phyloP scores from a whole-genome alignment of 305 asterid species.

The Fraxinus paxiana region DNA sequence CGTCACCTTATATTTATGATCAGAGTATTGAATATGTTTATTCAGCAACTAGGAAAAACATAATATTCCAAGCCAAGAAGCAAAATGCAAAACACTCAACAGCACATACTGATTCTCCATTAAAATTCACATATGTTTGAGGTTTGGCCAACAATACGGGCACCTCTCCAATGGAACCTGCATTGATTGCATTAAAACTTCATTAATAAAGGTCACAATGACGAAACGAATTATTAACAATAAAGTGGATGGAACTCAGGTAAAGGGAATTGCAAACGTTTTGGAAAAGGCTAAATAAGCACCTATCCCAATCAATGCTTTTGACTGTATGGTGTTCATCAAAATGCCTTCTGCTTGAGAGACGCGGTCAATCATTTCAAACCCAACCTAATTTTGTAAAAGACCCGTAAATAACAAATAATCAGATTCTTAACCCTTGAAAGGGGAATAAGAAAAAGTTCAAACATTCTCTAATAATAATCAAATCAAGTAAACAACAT shows the following conservation, averaged over 20 bases:
- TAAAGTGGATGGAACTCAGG: not conserved
- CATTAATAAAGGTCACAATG: not conserved
- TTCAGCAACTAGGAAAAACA: too few species aligned
- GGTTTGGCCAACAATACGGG: slow-evolving; percentile 86
- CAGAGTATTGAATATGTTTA: too few species aligned
- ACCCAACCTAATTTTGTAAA: slow-evolving; percentile 60
- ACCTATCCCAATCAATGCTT: slow-evolving; percentile 90
- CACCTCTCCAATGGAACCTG: slow-evolving; percentile 88
- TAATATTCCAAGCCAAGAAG: not conserved
- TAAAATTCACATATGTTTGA: slow-evolving; percentile 88
- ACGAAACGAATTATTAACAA: not conserved
- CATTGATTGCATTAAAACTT: slow-evolving; percentile 20
- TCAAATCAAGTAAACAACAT: not conserved
- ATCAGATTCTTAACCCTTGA: slow-evolving; percentile 1
- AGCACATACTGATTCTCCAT: slow-evolving; percentile 79
- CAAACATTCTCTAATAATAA: slow-evolving; percentile 1
- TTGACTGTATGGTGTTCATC: slow-evolving; percentile 89
- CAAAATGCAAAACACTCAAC: not conserved
- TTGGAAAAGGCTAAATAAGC: slow-evolving; percentile 11
- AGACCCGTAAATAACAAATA: not conserved
- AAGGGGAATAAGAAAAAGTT: not conserved
- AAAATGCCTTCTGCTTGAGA: slow-evolving; percentile 65
- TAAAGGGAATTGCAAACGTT: not conserved
- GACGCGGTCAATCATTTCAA: slow-evolving; percentile 81
- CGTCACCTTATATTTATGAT: too few species aligned